Conservation (phyloP, 768 basidiomycete species). For the Rhizopogon roseolus region DNA sequence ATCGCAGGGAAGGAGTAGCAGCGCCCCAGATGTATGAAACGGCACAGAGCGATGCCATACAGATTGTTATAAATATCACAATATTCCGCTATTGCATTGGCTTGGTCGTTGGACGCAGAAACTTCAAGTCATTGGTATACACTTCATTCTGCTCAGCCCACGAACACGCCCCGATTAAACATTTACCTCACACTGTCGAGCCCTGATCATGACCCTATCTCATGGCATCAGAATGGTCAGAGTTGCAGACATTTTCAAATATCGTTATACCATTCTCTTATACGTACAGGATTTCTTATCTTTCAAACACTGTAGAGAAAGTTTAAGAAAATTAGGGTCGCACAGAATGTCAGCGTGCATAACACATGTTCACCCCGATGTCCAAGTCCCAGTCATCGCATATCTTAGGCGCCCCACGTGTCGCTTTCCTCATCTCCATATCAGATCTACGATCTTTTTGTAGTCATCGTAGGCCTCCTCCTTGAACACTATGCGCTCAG, state of each 20-base stretch:
- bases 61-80: no score
- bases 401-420: not conserved
- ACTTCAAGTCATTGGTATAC: no score
- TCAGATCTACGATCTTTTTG: conserved; percentile 20
- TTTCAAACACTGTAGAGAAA: not conserved
- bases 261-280: not conserved
- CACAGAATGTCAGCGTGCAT: no score
- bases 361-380: not conserved
- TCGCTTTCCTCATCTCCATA: conserved; percentile 22
- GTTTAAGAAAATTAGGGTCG: no score
- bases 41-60: no score
- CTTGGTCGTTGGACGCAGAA: not conserved
- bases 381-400: no score
- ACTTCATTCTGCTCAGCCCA: no score
- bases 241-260: not conserved
- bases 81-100: not conserved
- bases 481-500: conserved; percentile 31
- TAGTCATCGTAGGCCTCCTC: conserved; percentile 22
- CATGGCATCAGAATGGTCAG: not conserved
- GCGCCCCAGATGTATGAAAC: not conserved
- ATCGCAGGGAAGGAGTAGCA: not conserved
- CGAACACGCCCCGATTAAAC: not conserved
- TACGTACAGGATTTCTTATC: not conserved
- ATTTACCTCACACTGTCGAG: not conserved
- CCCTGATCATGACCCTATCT: not conserved